Evolutionary conservation across 805 yeast genomes (phyloP).

Genomic region (Yarrowia divulgata): DNA sequence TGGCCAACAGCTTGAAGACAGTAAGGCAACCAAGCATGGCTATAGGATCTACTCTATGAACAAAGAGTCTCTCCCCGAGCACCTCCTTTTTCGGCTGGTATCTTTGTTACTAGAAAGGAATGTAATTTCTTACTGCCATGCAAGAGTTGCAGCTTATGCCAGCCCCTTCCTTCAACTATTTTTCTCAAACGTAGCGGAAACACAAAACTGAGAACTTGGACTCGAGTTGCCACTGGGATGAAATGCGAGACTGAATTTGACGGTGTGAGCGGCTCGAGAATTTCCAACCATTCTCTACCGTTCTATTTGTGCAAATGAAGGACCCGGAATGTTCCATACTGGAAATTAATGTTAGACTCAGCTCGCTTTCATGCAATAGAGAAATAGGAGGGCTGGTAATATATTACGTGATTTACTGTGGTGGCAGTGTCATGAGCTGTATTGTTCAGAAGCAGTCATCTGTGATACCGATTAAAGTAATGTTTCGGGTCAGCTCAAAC

Average conservation of each 20-base stretch:
- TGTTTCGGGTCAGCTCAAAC: too few relatives aligned
- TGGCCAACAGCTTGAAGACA: too few relatives aligned
- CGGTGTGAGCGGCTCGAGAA: neutral
- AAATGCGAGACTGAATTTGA: neutral
- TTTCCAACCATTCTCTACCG: neutral
- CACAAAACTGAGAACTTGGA: too few relatives aligned
- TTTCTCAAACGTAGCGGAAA: neutral
- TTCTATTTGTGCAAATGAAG: neutral
- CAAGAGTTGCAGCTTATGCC: neutral
- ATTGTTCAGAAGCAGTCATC: too few relatives aligned
- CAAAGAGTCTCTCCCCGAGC: too few relatives aligned
- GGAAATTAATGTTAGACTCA: neutral
- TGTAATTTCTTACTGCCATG: neutral
- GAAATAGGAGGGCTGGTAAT: too few relatives aligned
- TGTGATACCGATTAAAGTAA: too few relatives aligned
- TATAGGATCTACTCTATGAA: too few relatives aligned
- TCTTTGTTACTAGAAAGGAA: neutral
- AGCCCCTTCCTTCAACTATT: neutral
- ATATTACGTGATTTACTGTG: too few relatives aligned
- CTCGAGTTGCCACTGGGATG: too few relatives aligned
- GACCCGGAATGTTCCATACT: neutral
- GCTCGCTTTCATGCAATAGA: neutral
- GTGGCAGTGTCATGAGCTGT: too few relatives aligned
- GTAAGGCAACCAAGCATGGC: too few relatives aligned
- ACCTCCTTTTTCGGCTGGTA: neutral